Base-by-base conservation (phyloP, 1,284 basidiomycete species). In the Fomitopsis betulina region DNA sequence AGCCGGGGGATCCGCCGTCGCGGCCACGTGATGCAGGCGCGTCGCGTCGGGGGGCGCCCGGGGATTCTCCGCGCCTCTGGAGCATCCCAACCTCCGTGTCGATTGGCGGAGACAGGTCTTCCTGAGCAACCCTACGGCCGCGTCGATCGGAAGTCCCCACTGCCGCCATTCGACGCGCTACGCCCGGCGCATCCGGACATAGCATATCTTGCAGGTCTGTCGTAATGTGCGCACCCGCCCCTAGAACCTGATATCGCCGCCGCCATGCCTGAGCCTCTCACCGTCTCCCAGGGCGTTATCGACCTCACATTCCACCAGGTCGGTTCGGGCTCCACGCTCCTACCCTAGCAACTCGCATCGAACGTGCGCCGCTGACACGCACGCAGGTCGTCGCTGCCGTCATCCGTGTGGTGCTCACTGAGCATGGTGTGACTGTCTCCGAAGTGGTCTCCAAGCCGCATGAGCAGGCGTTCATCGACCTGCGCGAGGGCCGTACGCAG, bases 291-390 rank as follows among this genome's bases (percentile, higher is more conserved):
- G 49, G 49, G 49, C 10, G 49, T 51, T 15, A 51, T 51, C 49
- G 49, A 51, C 32, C 49, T 51, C 49, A 33, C 49, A 19, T 51
- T 51, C 49, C 49, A 47, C 23, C 45, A 51, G 49, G 49, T 47
- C 23, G 13, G 45, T 35, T 35, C 49, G 9, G 6, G 32, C 49
- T n/a, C 17, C 19, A 15, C 32, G 42, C 12, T 13, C 49, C 13
- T 17, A 35, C 4, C 27, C 45, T 25, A 3, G 23, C 19, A 21
- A 2, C 5, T 23, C 45, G 27, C 27, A 8, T 30, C 21, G 23
- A 50, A 10, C 47, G 21, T 25, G 10, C n/a, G 25, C 7, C 27
- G 17, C 25, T 32, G 12, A 27, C 40, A 43, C 40, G 40, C 23
- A 10, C 40, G 6, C 25, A 51, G 49, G 49, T 51, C 17, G 49